These are phyloP conservation scores for Mortierella antarctica DNA, from an alignment of 192 early-diverging fungal species.

Conservation along the genomic window DNA sequence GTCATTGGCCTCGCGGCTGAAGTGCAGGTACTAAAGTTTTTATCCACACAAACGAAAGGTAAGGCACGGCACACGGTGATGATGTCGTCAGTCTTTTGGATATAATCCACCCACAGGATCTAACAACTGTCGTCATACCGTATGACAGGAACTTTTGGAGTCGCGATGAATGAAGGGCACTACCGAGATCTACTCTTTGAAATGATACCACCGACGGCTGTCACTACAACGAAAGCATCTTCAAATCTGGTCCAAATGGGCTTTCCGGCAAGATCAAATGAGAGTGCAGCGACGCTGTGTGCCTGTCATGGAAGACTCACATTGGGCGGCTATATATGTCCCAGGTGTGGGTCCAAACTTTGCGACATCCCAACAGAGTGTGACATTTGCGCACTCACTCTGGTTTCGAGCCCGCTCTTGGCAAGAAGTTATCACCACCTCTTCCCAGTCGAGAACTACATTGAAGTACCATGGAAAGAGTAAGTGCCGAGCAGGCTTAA, in stretches of 20 bases:
- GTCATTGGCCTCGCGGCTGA: constrained; percentile 93
- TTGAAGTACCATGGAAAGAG: constrained; percentile 68
- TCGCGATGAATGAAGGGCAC: constrained; percentile 86
- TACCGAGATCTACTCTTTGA: constrained; percentile 88
- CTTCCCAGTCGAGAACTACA: constrained; percentile 90
- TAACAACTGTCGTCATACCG: not conserved
- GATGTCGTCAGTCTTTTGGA: not conserved
- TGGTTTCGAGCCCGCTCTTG: constrained; percentile 91
- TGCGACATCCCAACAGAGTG: constrained; percentile 95
- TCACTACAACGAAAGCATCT: constrained; percentile 62
- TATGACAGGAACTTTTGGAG: constrained; percentile 76
- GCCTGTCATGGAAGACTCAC: constrained; percentile 82
- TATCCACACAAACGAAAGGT: constrained; percentile 84
- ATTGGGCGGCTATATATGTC: constrained; percentile 85
- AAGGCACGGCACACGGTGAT: not conserved
- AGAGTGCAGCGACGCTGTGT: constrained; percentile 73
- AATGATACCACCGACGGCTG: constrained; percentile 87
- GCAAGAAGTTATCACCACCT: constrained; percentile 95
- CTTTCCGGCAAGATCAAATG: constrained; percentile 75
- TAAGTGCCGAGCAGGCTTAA: constrained; percentile 18
- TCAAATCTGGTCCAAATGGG: constrained; percentile 92
- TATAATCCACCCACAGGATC: not conserved
- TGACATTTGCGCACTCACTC: constrained; percentile 86
- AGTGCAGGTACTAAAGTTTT: constrained; percentile 81
- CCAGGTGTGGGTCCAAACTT: constrained; percentile 81